phyloP scores from a whole-genome alignment of 2,329 filamentous ascomycete species.

The Calonectria pseudoturangicola region DNA sequence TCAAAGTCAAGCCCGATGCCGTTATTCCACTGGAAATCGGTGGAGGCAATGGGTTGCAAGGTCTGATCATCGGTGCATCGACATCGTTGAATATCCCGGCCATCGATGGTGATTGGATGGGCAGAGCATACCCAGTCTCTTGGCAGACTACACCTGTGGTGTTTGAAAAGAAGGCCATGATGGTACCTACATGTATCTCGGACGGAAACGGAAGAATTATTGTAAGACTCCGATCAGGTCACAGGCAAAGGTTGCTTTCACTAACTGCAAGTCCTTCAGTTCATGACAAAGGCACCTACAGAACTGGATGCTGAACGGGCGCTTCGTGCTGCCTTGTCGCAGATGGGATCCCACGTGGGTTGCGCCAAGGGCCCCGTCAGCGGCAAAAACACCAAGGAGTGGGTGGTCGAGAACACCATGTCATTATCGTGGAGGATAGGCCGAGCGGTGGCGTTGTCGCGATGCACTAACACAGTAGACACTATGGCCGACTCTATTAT shows the following conservation, averaged over 20 bases:
- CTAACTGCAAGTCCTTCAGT: neutral
- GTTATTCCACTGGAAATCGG: constrained; percentile 64
- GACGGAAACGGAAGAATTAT: constrained; percentile 48
- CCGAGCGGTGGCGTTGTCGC: constrained; percentile 61
- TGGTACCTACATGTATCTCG: constrained; percentile 55
- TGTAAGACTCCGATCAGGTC: constrained; percentile 43
- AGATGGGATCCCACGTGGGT: constrained; percentile 59
- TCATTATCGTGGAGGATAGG: constrained; percentile 68
- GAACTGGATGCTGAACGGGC: constrained; percentile 50
- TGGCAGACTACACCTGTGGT: constrained; percentile 54
- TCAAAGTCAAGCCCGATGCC: constrained; percentile 56
- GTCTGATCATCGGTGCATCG: constrained; percentile 61
- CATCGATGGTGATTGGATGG: constrained; percentile 64
- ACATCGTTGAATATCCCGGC: constrained; percentile 59
- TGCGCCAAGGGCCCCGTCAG: constrained; percentile 58
- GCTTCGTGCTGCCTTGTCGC: constrained; percentile 31
- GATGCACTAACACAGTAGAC: constrained; percentile 58
- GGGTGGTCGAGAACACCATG: constrained; percentile 59
- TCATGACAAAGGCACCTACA: constrained; percentile 49
- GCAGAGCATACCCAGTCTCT: constrained; percentile 54
- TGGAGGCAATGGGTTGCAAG: constrained; percentile 70
- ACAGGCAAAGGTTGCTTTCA: neutral
- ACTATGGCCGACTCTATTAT: constrained; percentile 62
- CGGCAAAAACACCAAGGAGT: constrained; percentile 56
- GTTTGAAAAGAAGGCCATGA: constrained; percentile 59